Base-by-base conservation (phyloP, 1,284 basidiomycete species). In the Malassezia obtusa region DNA sequence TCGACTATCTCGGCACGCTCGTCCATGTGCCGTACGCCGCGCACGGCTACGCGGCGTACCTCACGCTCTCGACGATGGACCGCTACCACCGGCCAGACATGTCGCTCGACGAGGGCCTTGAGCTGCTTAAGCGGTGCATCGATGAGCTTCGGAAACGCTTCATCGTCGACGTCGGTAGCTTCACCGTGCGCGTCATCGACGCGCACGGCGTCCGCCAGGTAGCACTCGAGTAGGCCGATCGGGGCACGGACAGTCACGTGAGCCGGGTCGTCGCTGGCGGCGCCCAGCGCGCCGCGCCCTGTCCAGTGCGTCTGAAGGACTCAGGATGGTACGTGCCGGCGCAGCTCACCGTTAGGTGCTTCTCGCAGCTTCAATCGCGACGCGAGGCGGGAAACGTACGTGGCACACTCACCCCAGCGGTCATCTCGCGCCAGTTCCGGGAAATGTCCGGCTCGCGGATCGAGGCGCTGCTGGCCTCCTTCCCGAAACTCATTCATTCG, bases 401-500 rank as follows among this genome's bases (percentile, higher is more conserved):
- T 35, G n/a, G 2, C 28, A 35, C 9, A 12, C 9, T 22, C 21
- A 22, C 5, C 22, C 4, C 74, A 95, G 91, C 90, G 64, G 86
- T 99, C 40, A 83, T 98, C 64, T 95, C 92, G 57, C 86, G 94
- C 58, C 91, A 96, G 69, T 96, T 96, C 76, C 82, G 89, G 56
- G 89, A 91, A 58, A 88, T 98, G 82, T 83, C 89, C 25, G 82
- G 88, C 59, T 83, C 89, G 2, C 81, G 92, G 52, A 89, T 98
- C 68, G 91, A 98, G 76, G 87, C 89, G 37, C 84, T 98, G 30
- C 84, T 98, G 39, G 85, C 91, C 9, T 91, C 91, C 6, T 99
- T 98, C 79, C 90, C 92, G 10, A 96, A 95, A 76, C 84, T 96
- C 65, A 92, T 99, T 65, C 89, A 89, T n/a, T 82, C 85, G 58